Evolutionary conservation across 2,329 filamentous ascomycete genomes (phyloP).

Genomic region (Ceratocystis alfenasii): DNA sequence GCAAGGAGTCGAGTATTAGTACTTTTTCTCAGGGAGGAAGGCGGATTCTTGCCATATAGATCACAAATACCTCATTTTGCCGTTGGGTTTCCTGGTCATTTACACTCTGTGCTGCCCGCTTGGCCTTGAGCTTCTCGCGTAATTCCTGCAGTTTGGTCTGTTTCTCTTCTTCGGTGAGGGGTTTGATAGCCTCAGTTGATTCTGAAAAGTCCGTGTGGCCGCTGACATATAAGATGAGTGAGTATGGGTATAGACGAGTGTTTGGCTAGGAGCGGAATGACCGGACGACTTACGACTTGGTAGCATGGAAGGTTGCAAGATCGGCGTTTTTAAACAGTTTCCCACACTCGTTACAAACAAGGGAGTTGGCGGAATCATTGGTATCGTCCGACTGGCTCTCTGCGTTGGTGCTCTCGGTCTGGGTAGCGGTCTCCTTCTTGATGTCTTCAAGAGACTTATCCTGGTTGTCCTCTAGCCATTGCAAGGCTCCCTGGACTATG

Average conservation of each 20-base stretch:
- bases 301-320: slow-evolving; percentile 80
- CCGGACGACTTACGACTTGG: slow-evolving; percentile 52
- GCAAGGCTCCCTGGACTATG: slow-evolving; percentile 72
- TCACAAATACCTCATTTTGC: slow-evolving; percentile 58
- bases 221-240: slow-evolving; percentile 26
- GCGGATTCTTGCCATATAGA: slow-evolving; percentile 12
- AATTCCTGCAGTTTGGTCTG: slow-evolving; percentile 66
- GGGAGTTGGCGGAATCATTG: slow-evolving; percentile 54
- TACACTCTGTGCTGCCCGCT: slow-evolving; percentile 54
- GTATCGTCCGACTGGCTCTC: slow-evolving; percentile 33
- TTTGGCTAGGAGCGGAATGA: not conserved
- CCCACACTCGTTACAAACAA: slow-evolving; percentile 89
- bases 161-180: slow-evolving; percentile 86
- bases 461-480: slow-evolving; percentile 89
- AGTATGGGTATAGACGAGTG: not conserved
- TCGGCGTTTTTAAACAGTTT: slow-evolving; percentile 76
- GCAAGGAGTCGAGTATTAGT: not conserved
- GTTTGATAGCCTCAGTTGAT: slow-evolving; percentile 82
- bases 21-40: not conserved
- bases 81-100: slow-evolving; percentile 72
- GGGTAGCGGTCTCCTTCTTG: slow-evolving; percentile 33
- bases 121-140: slow-evolving; percentile 56
- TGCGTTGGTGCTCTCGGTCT: slow-evolving; percentile 8
- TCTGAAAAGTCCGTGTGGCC: slow-evolving; percentile 86
- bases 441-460: slow-evolving; percentile 80